Percentiles rank a stretch among this genome's conserved stretches.
Conservation (phyloP, 768 basidiomycete species). For the Trametes villosa region DNA sequence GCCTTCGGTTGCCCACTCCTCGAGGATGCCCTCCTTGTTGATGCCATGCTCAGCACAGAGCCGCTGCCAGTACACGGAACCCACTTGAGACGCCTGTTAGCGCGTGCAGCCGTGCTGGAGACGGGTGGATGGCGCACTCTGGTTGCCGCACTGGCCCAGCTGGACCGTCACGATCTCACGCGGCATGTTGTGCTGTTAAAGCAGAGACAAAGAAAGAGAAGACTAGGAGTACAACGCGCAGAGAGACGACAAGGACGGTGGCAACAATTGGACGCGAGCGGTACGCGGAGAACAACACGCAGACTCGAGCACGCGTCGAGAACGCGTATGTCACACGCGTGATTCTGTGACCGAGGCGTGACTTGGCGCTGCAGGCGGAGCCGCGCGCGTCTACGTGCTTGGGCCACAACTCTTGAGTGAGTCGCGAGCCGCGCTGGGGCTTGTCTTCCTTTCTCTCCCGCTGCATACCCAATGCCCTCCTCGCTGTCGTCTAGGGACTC, state of each 20-base stretch:
- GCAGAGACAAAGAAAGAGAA: background rate
- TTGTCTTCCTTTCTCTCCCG: constrained; percentile 16
- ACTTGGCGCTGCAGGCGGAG: constrained; percentile 12
- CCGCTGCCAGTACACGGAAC: constrained; percentile 97
- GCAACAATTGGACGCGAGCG: background rate
- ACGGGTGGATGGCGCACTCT: constrained; percentile 57
- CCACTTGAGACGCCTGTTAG: constrained; percentile 61
- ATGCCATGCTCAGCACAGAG: constrained; percentile 99
- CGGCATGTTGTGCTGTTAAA: constrained; percentile 64
- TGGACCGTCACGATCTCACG: constrained; percentile 85
- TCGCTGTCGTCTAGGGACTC: constrained; percentile 19
- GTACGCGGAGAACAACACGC: background rate
- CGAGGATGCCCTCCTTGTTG: constrained; percentile 91
- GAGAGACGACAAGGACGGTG: background rate
- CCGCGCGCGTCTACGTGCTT: constrained; percentile 2
- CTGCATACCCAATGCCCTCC: constrained; percentile 21
- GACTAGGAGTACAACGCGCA: constrained; percentile 8
- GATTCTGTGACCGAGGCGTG: constrained; percentile 22
- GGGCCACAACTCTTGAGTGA: constrained; percentile 19
- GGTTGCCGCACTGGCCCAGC: constrained; percentile 92
- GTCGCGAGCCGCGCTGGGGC: constrained; percentile 4
- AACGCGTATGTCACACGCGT: constrained; percentile 20
- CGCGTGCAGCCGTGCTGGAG: constrained; percentile 19
- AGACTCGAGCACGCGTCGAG: constrained; percentile 19
- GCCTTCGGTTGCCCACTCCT: constrained; percentile 95